These are phyloP conservation scores for Claviceps sp. DNA, from an alignment of 2,329 filamentous ascomycete genomes.

Conservation along the genomic window DNA sequence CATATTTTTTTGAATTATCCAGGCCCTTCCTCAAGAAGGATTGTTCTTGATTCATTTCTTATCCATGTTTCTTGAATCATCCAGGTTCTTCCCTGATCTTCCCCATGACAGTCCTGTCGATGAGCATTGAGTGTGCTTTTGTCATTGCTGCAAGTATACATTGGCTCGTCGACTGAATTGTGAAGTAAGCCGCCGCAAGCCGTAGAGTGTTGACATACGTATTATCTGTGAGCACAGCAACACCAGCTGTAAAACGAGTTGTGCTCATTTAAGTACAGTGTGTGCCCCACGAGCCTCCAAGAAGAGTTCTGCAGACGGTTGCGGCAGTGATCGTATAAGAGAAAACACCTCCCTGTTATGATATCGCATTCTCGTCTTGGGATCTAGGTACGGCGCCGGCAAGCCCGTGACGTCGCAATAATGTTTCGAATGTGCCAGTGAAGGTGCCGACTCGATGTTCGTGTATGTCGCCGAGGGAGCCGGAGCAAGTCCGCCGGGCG, in stretches of 20 bases:
- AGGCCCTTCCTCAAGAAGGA: no score
- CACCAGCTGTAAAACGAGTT: no score
- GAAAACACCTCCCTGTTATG: conserved; percentile 87
- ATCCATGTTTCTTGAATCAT: no score
- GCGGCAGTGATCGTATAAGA: conserved; percentile 65
- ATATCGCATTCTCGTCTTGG: conserved; percentile 86
- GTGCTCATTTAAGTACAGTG: conserved; percentile 69
- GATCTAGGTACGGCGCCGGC: conserved; percentile 83
- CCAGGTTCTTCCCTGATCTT: neutral
- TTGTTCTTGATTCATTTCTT: no score
- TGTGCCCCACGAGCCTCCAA: conserved; percentile 84
- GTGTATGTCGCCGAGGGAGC: conserved; percentile 79
- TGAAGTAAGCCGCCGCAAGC: no score
- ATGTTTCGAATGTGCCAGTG: conserved; percentile 67
- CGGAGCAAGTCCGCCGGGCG: conserved; percentile 14
- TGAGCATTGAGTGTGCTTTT: neutral
- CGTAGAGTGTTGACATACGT: neutral
- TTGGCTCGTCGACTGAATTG: no score
- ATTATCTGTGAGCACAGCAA: neutral
- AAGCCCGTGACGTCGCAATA: conserved; percentile 96
- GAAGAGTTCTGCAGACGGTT: conserved; percentile 75
- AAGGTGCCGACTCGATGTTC: conserved; percentile 91
- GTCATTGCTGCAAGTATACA: neutral
- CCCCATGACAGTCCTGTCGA: neutral
- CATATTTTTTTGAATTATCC: neutral